phyloP scores from a whole-genome alignment of 805 yeast species.

The Candida parachauliodes region DNA sequence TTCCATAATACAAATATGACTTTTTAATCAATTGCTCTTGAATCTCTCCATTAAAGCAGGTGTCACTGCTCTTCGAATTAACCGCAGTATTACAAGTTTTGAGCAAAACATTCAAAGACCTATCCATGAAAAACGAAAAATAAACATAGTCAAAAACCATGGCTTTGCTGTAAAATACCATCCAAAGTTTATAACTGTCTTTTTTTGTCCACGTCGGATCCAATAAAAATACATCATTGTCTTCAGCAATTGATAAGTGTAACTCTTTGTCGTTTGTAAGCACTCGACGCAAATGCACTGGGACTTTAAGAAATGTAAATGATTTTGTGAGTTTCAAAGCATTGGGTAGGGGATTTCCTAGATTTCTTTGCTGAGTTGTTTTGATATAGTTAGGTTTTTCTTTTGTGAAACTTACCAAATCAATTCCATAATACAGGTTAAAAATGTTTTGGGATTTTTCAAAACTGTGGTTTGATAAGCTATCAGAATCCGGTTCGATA shows the following conservation, averaged over 20 bases:
- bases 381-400: background rate
- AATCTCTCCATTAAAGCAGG: conserved; percentile 27
- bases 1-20: conserved; percentile 32
- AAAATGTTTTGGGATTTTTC: conserved; percentile 5
- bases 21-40: conserved; percentile 27
- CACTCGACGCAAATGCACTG: background rate
- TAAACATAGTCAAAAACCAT: conserved; percentile 24
- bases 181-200: conserved; percentile 26
- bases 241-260: background rate
- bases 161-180: conserved; percentile 25
- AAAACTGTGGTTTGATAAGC: conserved; percentile 4
- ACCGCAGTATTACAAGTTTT: conserved; percentile 10
- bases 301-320: background rate
- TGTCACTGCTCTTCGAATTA: conserved; percentile 9
- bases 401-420: background rate
- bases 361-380: background rate
- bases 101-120: conserved; percentile 26
- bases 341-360: conserved; percentile 8
- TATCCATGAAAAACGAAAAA: conserved; percentile 35
- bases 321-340: background rate
- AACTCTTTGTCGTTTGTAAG: background rate
- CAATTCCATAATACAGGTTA: conserved; percentile 2
- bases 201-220: conserved; percentile 25
- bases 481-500: conserved; percentile 4
- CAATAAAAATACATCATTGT: background rate